Percentiles rank a stretch among this genome's conserved stretches.
Evolutionary conservation across 345 rosid species (phyloP).

Genomic region (Citrus mangshanensis): DNA sequence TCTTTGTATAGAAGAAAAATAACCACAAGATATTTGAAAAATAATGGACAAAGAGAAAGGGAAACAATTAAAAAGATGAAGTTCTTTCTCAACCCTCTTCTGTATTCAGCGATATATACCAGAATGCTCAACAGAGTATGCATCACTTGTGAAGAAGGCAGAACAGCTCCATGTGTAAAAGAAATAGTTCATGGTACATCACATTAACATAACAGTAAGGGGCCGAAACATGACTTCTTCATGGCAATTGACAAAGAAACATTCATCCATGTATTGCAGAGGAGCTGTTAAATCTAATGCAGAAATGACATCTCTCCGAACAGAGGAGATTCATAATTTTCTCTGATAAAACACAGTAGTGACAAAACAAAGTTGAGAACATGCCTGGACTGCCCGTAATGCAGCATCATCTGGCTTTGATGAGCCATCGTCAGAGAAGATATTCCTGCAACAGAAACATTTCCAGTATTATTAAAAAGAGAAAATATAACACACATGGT

Average conservation of each 20-base stretch:
- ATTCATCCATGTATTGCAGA: not conserved
- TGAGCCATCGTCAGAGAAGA: conserved; percentile 81
- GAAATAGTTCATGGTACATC: not conserved
- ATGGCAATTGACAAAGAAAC: conserved; percentile 3
- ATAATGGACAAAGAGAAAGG: not conserved
- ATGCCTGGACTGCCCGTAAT: conserved; percentile 65
- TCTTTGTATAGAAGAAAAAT: not conserved
- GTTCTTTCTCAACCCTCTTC: not conserved
- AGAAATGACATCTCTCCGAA: not conserved
- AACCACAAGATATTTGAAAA: not conserved
- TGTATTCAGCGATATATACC: not conserved
- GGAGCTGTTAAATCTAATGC: not conserved
- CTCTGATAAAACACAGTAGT: not conserved
- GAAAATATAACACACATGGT: not conserved
- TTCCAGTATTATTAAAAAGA: not conserved
- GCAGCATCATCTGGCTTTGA: conserved; percentile 60
- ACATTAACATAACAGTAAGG: not conserved
- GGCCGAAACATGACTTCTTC: not conserved
- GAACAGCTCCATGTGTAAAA: not conserved
- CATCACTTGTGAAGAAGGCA: not conserved
- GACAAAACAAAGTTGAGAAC: conserved; percentile 25
- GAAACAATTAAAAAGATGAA: not conserved
- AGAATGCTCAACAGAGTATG: not conserved
- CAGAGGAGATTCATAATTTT: not conserved
- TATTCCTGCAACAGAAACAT: conserved; percentile 57